Evolutionary conservation across 1,284 basidiomycete genomes (phyloP), one percentile per base, ranked within the genome.

Genomic region (Cryptococcus hybrid): DNA sequence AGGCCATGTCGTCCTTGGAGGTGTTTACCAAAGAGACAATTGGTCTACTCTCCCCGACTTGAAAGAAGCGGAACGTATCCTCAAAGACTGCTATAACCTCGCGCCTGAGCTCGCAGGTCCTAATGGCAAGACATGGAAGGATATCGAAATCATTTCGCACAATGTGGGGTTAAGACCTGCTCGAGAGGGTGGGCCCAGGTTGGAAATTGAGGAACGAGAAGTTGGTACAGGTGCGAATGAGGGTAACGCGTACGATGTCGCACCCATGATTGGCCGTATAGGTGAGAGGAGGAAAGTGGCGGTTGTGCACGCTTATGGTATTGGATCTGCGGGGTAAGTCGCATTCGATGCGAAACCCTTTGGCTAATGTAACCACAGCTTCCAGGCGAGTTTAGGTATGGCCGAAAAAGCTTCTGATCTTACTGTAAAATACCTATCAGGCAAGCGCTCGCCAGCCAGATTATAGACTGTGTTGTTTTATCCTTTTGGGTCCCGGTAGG

Each of bases 131-230:
- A 61, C 60, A 24, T 77, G 75, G 75, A 55, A 60, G 37, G 77
- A 76, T 38, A 79, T 81, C 53, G 81, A 82, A 57, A 78, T 88
- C 24, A 70, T 86, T 34, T 74, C 76, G 12, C 84, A 86, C 70
- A 85, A 85, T 61, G 86, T 86, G 52, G 90, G 89, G 0, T 75
- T 90, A 42, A 80, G 90, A 9, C 90, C 90, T 0, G 84, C 79
- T 2, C 80, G 89, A 55, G 83, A 81, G 46, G 86, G 85, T 30
- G 89, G 88, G 0, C 78, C 88, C 5, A 80, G 89, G 45, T 76
- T 91, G 11, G 88, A 90, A 61, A 71, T 83, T 5, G 84, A 87
- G 63, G 81, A 77, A 73, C 64, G 83, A 51, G 65, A 65, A 45
- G 54, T 83, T 6, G 81, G 82, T n/a, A 71, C 80, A 51, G 66